Evolutionary conservation across 495 filamentous ascomycete species (phyloP), one percentile per base, ranked within the genome.

Genomic region (Tetracladium setigerum): DNA sequence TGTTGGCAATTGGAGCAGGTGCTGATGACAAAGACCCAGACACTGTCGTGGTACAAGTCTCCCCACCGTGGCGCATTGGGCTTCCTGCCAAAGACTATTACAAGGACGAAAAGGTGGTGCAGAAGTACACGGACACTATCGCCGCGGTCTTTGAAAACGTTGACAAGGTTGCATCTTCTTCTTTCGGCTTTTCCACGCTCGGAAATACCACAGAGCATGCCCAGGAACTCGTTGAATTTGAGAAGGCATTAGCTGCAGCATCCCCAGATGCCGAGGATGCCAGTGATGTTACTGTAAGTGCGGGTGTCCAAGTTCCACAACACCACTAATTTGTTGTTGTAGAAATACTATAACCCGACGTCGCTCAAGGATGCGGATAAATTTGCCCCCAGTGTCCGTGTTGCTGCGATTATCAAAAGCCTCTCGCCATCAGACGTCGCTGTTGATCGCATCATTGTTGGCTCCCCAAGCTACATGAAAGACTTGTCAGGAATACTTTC

Each of bases 61-160:
- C 64, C 6, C 74, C 75, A 13, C 77, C 77, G 35, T 58, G 61
- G 0, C 53, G 62, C 38, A 76, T 80, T 53, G 77, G 78, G 12
- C 70, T 86, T 22, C 78, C 81, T 16, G 72, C 79, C 1, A 76
- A 80, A 46, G 78, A 84, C 53, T 82, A 80, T 51, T 86, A 84
- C 48, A 69, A 78, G 42, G 73, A 83, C 47, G 68, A 70, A 0
- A 57, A 75, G 15, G 62, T 72, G 5, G 63, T 84, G 15, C 59
- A 60, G 27, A 63, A 72, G 13, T 86, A 84, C 53, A 65, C 71
- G 37, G 27, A 52, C 3, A 72, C 73, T 37, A 56, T 79, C n/a
- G 67, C 50, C 13, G 40, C 62, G 9, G 54, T 68, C 14, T 53
- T 72, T 30, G 47, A 55, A 32, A 30, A 51, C 14, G 14, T 65